Conservation (phyloP, 352 stramenopile species). For the Paralagenidium karlingii region DNA sequence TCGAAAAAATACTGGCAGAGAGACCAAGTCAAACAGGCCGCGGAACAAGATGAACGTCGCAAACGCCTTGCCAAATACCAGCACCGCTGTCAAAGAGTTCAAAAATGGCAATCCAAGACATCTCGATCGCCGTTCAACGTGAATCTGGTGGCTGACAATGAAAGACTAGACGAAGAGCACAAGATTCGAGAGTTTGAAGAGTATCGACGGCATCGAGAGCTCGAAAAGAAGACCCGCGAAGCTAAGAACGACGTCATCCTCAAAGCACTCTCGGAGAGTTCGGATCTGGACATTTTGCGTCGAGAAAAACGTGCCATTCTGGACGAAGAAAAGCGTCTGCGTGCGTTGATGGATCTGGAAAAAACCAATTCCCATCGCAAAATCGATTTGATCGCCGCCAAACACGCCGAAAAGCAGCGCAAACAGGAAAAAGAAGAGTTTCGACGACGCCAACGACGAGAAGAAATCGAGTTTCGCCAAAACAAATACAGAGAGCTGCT, state of each 20-base stretch:
- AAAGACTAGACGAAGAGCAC: slow-evolving; percentile 87
- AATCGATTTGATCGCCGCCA: slow-evolving; percentile 81
- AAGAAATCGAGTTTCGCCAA: slow-evolving; percentile 52
- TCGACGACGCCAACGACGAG: slow-evolving; percentile 41
- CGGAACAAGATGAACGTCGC: slow-evolving; percentile 44
- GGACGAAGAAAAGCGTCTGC: slow-evolving; percentile 88
- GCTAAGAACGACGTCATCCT: slow-evolving; percentile 91
- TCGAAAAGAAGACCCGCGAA: slow-evolving; percentile 66
- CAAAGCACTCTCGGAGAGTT: slow-evolving; percentile 80
- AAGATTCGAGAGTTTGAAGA: slow-evolving; percentile 66
- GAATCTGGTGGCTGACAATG: slow-evolving; percentile 90
- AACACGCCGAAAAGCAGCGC: slow-evolving; percentile 84
- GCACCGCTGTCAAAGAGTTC: slow-evolving; percentile 37
- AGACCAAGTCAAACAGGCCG: slow-evolving; percentile 42
- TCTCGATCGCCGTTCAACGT: slow-evolving; percentile 87
- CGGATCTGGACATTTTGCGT: slow-evolving; percentile 84
- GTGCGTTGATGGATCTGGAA: slow-evolving; percentile 88
- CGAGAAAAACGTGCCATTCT: slow-evolving; percentile 92
- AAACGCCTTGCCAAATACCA: slow-evolving; percentile 48
- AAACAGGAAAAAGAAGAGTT: slow-evolving; percentile 85
- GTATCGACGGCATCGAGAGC: slow-evolving; percentile 28
- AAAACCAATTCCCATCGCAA: slow-evolving; percentile 90
- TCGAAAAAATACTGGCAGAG: slow-evolving; percentile 69
- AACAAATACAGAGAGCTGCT: slow-evolving; percentile 57
- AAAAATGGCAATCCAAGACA: slow-evolving; percentile 85